Conservation (phyloP, 1,284 basidiomycete genomes). For the Ceratobasidium sp. region DNA sequence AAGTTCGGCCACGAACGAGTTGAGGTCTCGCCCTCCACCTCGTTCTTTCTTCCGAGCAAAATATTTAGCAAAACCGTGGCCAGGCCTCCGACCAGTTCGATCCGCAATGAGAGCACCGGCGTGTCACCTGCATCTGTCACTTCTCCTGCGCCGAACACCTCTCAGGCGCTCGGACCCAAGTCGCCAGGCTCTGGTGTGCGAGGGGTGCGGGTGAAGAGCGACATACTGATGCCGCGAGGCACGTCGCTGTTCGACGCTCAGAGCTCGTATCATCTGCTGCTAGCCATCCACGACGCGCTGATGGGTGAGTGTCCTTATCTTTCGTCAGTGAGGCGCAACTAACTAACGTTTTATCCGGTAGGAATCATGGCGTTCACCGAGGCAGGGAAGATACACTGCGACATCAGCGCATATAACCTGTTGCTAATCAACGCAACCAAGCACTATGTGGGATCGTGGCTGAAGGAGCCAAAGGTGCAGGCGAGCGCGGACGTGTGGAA, state of each 20-base stretch:
- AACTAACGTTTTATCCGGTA: background rate
- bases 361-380: constrained; percentile 21
- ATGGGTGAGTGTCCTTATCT: background rate
- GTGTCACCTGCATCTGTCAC: too few species aligned
- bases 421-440: background rate
- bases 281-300: constrained; percentile 9
- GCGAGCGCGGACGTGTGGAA: background rate
- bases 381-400: constrained; percentile 11
- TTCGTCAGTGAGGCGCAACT: too few species aligned
- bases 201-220: background rate
- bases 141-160: too few species aligned
- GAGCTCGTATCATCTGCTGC: background rate
- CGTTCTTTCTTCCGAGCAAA: too few species aligned
- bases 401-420: constrained; percentile 21
- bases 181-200: too few species aligned
- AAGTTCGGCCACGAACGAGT: too few species aligned
- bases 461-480: background rate
- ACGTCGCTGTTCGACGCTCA: background rate
- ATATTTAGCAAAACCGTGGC: too few species aligned
- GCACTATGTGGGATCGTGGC: background rate
- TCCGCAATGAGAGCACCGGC: too few species aligned
- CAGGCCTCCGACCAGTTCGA: too few species aligned
- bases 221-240: constrained; percentile 22
- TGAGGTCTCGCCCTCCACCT: too few species aligned
- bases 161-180: too few species aligned